phyloP scores from a whole-genome alignment of 2,329 filamentous ascomycete species.

The Nakataea oryzae region DNA sequence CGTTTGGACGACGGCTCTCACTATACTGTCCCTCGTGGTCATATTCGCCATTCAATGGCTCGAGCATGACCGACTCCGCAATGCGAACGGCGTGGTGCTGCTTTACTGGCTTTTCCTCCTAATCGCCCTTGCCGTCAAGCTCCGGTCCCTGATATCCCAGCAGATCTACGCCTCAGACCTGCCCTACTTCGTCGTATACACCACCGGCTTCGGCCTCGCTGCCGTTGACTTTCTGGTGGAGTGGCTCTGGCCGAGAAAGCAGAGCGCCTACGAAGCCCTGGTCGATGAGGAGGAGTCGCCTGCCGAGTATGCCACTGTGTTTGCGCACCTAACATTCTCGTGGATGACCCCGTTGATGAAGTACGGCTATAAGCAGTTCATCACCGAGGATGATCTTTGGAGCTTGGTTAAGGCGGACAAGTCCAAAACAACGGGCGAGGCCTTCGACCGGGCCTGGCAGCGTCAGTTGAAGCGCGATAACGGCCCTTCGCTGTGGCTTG shows the following conservation, averaged over 20 bases:
- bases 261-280: constrained; percentile 48
- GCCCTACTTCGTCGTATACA: constrained; percentile 70
- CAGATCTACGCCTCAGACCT: constrained; percentile 55
- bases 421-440: constrained; percentile 60
- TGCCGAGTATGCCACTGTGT: constrained; percentile 85
- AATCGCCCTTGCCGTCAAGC: constrained; percentile 68
- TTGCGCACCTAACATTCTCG: constrained; percentile 85
- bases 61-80: constrained; percentile 72
- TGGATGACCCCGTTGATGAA: constrained; percentile 99
- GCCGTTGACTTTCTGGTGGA: constrained; percentile 65
- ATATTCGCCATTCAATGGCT: constrained; percentile 76
- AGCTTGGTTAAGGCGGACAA: constrained; percentile 72
- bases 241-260: constrained; percentile 75
- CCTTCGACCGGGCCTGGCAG: constrained; percentile 68
- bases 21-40: constrained; percentile 60
- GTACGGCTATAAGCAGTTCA: constrained; percentile 79
- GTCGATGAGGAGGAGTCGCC: constrained; percentile 55
- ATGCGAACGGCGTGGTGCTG: constrained; percentile 78
- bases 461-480: constrained; percentile 56
- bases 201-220: constrained; percentile 59
- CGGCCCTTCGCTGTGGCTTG: constrained; percentile 78
- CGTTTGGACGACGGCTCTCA: constrained; percentile 70
- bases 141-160: constrained; percentile 76
- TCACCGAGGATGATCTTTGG: constrained; percentile 95
- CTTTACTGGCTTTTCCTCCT: constrained; percentile 89